Conservation (phyloP, 2,329 filamentous ascomycete genomes). For the Aspergillus arachidicola region DNA sequence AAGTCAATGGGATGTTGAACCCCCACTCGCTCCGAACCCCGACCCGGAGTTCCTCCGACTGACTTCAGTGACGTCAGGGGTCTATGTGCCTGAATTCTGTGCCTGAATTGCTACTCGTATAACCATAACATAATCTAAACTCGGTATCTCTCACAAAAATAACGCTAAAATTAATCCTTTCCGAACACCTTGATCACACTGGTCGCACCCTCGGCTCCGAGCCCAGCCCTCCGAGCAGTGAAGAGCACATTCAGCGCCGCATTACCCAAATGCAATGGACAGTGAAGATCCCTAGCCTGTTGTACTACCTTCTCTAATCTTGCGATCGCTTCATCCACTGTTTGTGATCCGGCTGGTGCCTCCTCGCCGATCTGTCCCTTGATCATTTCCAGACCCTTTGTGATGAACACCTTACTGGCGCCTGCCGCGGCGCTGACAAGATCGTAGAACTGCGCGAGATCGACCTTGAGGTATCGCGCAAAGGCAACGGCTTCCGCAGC, state of each 20-base stretch:
- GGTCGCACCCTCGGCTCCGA: slow-evolving; percentile 32
- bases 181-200: slow-evolving; percentile 39
- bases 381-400: slow-evolving; percentile 41
- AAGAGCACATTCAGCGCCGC: slow-evolving; percentile 39
- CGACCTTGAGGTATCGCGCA: slow-evolving; percentile 48
- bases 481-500: slow-evolving; percentile 53
- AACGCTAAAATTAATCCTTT: neutral
- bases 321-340: slow-evolving; percentile 39
- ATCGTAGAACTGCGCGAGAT: slow-evolving; percentile 48
- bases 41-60: slow-evolving; percentile 22
- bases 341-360: slow-evolving; percentile 36
- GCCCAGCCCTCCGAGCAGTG: slow-evolving; percentile 34
- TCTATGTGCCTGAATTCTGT: neutral
- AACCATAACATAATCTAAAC: neutral
- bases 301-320: slow-evolving; percentile 48
- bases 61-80: slow-evolving; percentile 12
- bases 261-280: slow-evolving; percentile 42
- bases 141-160: neutral
- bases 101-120: neutral
- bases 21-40: neutral
- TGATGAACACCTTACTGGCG: slow-evolving; percentile 48
- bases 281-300: slow-evolving; percentile 42
- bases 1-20: neutral
- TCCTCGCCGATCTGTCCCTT: slow-evolving; percentile 29
- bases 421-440: slow-evolving; percentile 53